Percentiles rank a stretch among this genome's conserved stretches.
These are phyloP conservation scores for Cenchrus purpureus DNA, from an alignment of 176 grass and related monocot species.

Conservation along the genomic window DNA sequence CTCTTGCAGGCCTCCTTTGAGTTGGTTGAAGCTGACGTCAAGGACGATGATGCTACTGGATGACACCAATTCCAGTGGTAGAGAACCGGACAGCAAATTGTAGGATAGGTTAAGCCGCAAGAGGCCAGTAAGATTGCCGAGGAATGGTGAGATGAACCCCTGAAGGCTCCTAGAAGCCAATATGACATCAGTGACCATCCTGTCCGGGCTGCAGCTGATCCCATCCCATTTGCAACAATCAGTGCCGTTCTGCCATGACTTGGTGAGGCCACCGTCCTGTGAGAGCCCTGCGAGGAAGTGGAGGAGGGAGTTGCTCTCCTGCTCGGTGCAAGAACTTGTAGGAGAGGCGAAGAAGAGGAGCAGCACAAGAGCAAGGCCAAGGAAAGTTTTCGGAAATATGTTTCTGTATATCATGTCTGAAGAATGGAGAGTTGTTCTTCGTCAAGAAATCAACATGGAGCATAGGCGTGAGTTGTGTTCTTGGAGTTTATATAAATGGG, in stretches of 20 bases:
- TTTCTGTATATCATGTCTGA: not conserved
- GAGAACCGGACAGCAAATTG: constrained; percentile 36
- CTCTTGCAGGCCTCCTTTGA: constrained; percentile 20
- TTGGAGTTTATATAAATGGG: not conserved
- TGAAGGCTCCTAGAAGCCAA: constrained; percentile 44
- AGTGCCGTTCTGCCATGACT: constrained; percentile 34
- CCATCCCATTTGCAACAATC: constrained; percentile 58
- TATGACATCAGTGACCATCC: constrained; percentile 24
- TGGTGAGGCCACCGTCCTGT: not conserved
- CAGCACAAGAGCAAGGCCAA: constrained; percentile 21
- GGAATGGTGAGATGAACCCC: constrained; percentile 50
- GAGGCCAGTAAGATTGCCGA: constrained; percentile 49
- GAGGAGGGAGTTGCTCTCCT: constrained; percentile 48
- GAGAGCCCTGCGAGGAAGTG: constrained; percentile 47
- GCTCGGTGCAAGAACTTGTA: constrained; percentile 26
- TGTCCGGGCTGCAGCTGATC: constrained; percentile 36
- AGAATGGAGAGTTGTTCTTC: not conserved
- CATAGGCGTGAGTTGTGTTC: not conserved
- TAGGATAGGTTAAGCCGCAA: constrained; percentile 48
- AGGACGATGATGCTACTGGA: constrained; percentile 40
- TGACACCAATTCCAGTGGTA: constrained; percentile 34
- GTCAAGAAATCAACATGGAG: not conserved
- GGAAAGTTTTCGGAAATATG: not conserved
- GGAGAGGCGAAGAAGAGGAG: constrained; percentile 38
- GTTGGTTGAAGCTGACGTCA: constrained; percentile 59